Base-by-base conservation (phyloP, 129 eudicot genomes). In the Logfia minima region DNA sequence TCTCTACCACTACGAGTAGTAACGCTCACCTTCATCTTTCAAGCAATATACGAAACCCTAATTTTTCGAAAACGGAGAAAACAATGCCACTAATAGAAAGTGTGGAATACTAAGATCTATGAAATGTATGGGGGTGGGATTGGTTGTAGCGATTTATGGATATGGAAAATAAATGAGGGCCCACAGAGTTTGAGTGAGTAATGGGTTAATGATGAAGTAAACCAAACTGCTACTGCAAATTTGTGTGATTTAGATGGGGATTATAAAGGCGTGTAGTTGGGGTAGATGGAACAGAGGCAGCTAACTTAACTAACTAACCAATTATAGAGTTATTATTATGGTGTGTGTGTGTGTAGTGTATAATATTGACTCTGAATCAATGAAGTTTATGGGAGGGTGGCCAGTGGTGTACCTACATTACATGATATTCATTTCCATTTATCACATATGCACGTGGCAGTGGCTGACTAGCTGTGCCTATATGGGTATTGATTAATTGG, bases 1-100 rank as follows among this genome's bases (percentile, higher is more conserved):
- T 94, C 98, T 74, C 85, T 82, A 13, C 98, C 98, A 78, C 97
- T 91, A 32, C 97, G 93, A 13, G 97, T 85, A 35, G 84, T 82
- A 37, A 91, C 92, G n/a, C 83, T 31, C 17, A 94, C 93, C 92
- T 94, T 94, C 98, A 94, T 94, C 39, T 83, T 83, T 58, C 55
- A 79, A 51, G 75, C 62, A 61, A 77, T 66, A 14, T 14, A 19
- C 39, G 72, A n/a, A 74, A 32, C 74, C 78, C n/a, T 13, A 48
- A 55, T 76, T 19, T 48, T 0, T 22, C 45, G 32, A 18, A 6
- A 70, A 59, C 72, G 77, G 70, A 68, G 62, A 59, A 67, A 67
- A 26, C 82, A 75, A 79, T 63, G 83, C n/a, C 53, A 45, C 41
- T 14, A 5, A 65, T 26, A 63, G 29, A 17, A 5, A 6, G 5